Base-by-base conservation (phyloP, 148 eudicot species). In the Dianthus caryophyllus region DNA sequence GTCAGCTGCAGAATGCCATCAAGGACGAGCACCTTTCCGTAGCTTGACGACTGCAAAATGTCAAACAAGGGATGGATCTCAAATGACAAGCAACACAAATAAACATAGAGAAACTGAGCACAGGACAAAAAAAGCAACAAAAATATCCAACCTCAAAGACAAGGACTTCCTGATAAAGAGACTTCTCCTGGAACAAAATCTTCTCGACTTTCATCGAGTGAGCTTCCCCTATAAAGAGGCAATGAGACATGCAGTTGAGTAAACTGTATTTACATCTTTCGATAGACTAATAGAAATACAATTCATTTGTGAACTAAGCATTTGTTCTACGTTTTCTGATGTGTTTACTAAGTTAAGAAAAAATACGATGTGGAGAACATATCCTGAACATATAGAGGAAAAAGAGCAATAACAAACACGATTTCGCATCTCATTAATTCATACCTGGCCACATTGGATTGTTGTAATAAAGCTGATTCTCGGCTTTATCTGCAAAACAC, bases 401-500 rank as follows among this genome's bases (percentile, higher is more conserved):
- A 71, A 52, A 22, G 8, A 5, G 7, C 49, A 57, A 67, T 38
- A 41, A 48, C 2, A 22, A 53, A 26, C 69, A 55, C 15, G 27
- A 31, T 36, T 65, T 46, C 31, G 26, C 33, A 70, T 17, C 65
- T 14, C 46, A 78, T 13, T 29, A 73, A 61, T 26, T 61, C 72
- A 68, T 80, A 86, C 99, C 99, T 65, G 99, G 99, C 99, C 99
- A 94, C 99, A 94, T 94, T 61, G 99, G 99, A 72, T 88, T 94
- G 80, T 94, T 90, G 77, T 84, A 94, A 76, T 86, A 90, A 77
- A 82, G 62, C 72, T 54, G 73, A 48, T 82, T 86, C 48, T 76
- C 84, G 41, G 25, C 25, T 74, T 78, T 64, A 50, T 68, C 96
- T 93, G 88, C 63, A 29, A 71, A 61, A 30, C 39, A 64, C 6